These are phyloP conservation scores for Chrysanthemum lavandulifolium DNA, from an alignment of 129 eudicot genomes.

Conservation along the genomic window DNA sequence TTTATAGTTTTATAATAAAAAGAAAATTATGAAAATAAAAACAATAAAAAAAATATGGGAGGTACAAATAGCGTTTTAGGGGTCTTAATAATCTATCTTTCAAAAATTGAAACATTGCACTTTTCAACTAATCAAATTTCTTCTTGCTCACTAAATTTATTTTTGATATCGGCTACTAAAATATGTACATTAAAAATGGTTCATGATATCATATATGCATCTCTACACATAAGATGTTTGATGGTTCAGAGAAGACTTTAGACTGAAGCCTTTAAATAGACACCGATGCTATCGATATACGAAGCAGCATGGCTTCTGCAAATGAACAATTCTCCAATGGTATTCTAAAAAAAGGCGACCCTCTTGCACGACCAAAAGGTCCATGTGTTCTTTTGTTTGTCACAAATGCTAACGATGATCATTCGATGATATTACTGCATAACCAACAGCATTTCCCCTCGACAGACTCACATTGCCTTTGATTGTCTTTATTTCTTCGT, in stretches of 20 bases:
- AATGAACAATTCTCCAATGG: neutral
- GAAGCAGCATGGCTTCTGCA: neutral
- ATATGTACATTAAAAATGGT: too few relatives aligned
- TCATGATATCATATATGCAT: too few relatives aligned
- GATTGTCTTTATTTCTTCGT: neutral
- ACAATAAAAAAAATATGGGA: too few relatives aligned
- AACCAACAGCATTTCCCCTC: neutral
- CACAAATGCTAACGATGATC: neutral
- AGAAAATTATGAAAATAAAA: too few relatives aligned
- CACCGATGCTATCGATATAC: neutral
- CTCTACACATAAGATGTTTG: too few relatives aligned
- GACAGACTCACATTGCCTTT: neutral
- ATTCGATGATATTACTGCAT: neutral
- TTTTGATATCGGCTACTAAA: too few relatives aligned
- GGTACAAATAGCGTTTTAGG: too few relatives aligned
- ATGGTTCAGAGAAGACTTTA: neutral
- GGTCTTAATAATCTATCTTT: too few relatives aligned
- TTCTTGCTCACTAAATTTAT: too few relatives aligned
- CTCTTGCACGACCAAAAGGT: neutral
- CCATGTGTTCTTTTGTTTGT: conserved; percentile 4
- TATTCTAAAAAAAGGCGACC: neutral
- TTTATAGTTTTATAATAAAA: too few relatives aligned
- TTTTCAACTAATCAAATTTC: too few relatives aligned
- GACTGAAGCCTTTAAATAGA: neutral
- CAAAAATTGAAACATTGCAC: too few relatives aligned